Evolutionary conservation across 192 early-diverging fungal genomes (phyloP), one percentile per base, ranked within the genome.

Genomic region (Phycomyces blakesleeanus): DNA sequence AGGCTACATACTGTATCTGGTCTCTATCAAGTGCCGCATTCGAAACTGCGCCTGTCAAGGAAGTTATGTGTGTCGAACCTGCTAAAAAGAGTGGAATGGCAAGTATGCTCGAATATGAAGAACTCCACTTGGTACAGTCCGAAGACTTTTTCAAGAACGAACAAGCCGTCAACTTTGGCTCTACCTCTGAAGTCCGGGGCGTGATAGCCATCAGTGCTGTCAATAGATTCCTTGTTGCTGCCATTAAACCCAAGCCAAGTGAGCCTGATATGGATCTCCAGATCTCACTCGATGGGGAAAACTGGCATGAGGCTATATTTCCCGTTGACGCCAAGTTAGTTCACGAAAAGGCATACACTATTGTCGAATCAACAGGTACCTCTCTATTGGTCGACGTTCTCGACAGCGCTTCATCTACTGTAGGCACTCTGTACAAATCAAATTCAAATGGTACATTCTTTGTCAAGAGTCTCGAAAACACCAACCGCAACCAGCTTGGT

Each of bases 391-490:
- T 98, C 9, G 93, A 93, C 66, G 81, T 93, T 7, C 59, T 87
- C 58, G 73, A 63, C n/a, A 61, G 72, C 3, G 56, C 66, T 0
- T 60, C 65, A 3, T 65, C 72, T 37, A 49, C 76, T 1, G 83
- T 76, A 22, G 94, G 94, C 15, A 81, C 83, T 14, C 77, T 98
- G 51, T 93, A 86, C 72, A 61, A 84, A 20, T 97, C 94, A 16
- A 93, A 93, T 71, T 92, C 92, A 5, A 88, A 94, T 50, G 96
- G 96, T 56, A 92, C 84, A 0, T 88, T 88, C 63, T 98, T 94
- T 69, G 84, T 86, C 41, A 82, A 82, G 57, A 78, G 88, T 37
- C 82, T 93, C 26, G 81, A 92, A 29, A 80, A 93, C 71, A 91
- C 90, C 18, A 93, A 98, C 63, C 86, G 92, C 29, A 84, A 91